These are phyloP conservation scores for Lachancea lanzarotensis DNA, from an alignment of 805 yeast species.

Conservation along the genomic window DNA sequence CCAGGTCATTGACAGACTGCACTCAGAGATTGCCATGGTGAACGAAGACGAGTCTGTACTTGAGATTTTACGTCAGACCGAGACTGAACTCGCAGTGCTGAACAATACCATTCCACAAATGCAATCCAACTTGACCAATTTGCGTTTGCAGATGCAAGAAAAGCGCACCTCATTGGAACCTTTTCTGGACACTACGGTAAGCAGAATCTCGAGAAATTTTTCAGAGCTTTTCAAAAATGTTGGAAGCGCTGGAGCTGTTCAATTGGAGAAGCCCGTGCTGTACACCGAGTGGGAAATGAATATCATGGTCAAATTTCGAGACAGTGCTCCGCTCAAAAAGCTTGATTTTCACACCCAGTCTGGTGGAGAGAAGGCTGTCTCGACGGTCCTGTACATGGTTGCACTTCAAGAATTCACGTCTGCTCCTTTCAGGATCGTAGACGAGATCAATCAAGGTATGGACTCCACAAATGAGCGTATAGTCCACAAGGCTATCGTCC, in stretches of 20 bases:
- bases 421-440: conserved; percentile 92
- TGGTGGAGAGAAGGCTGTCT: conserved; percentile 96
- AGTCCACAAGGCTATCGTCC: conserved; percentile 80
- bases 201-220: conserved; percentile 56
- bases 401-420: conserved; percentile 81
- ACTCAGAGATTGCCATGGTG: conserved; percentile 38
- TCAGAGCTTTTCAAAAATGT: conserved; percentile 59
- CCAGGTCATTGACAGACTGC: conserved; percentile 39
- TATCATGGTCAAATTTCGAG: conserved; percentile 80
- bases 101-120: conserved; percentile 20
- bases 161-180: conserved; percentile 55
- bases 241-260: conserved; percentile 83
- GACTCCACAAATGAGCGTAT: conserved; percentile 85
- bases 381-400: conserved; percentile 85
- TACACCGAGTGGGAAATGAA: conserved; percentile 77
- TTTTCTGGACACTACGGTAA: conserved; percentile 46
- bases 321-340: conserved; percentile 58
- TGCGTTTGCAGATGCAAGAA: conserved; percentile 34
- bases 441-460: conserved; percentile 99
- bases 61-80: conserved; percentile 29
- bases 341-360: conserved; percentile 87
- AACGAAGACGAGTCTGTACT: conserved; percentile 37
- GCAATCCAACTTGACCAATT: conserved; percentile 14
- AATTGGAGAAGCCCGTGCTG: conserved; percentile 40
- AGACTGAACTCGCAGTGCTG: conserved; percentile 19